Percentiles rank a stretch among this genome's conserved stretches.
These are phyloP conservation scores for Pisolithus marmoratus DNA, from an alignment of 768 basidiomycete genomes.

Conservation along the genomic window DNA sequence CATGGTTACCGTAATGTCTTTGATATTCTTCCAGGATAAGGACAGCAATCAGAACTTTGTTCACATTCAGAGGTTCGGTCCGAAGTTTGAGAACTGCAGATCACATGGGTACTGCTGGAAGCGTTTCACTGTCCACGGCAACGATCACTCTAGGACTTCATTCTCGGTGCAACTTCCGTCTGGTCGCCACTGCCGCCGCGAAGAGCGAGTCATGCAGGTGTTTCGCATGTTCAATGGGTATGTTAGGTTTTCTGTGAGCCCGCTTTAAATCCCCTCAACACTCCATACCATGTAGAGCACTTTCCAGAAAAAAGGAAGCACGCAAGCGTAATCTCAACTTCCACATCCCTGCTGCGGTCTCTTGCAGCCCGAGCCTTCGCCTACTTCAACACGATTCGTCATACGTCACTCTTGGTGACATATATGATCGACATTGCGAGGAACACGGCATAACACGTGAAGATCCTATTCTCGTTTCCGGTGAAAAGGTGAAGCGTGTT, in stretches of 20 bases:
- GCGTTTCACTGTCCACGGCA: slow-evolving; percentile 85
- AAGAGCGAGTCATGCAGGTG: slow-evolving; percentile 88
- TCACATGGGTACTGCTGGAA: slow-evolving; percentile 84
- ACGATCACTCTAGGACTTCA: slow-evolving; percentile 81
- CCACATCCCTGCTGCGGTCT: slow-evolving; percentile 84
- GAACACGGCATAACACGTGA: slow-evolving; percentile 72
- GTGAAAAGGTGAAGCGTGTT: slow-evolving; percentile 76
- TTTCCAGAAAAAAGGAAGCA: slow-evolving; percentile 85
- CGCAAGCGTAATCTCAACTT: slow-evolving; percentile 88
- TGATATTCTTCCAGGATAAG: slow-evolving; percentile 63
- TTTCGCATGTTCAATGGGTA: slow-evolving; percentile 94
- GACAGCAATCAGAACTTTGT: slow-evolving; percentile 90
- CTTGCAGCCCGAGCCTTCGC: slow-evolving; percentile 77
- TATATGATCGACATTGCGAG: slow-evolving; percentile 88
- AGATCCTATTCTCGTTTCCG: slow-evolving; percentile 80
- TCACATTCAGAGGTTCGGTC: slow-evolving; percentile 84
- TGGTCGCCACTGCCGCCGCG: slow-evolving; percentile 78
- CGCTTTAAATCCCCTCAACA: slow-evolving; percentile 2
- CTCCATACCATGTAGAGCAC: slow-evolving; percentile 44
- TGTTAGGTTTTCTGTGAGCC: slow-evolving; percentile 12
- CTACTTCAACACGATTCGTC: slow-evolving; percentile 90
- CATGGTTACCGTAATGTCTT: not conserved
- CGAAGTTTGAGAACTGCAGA: slow-evolving; percentile 87
- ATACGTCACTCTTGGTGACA: slow-evolving; percentile 85
- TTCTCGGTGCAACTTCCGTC: slow-evolving; percentile 91